A percentile compares a stretch with the other conserved stretches of the same genome.
phyloP scores from a whole-genome alignment of 2,329 filamentous ascomycete species.

The Colletotrichum sp. region DNA sequence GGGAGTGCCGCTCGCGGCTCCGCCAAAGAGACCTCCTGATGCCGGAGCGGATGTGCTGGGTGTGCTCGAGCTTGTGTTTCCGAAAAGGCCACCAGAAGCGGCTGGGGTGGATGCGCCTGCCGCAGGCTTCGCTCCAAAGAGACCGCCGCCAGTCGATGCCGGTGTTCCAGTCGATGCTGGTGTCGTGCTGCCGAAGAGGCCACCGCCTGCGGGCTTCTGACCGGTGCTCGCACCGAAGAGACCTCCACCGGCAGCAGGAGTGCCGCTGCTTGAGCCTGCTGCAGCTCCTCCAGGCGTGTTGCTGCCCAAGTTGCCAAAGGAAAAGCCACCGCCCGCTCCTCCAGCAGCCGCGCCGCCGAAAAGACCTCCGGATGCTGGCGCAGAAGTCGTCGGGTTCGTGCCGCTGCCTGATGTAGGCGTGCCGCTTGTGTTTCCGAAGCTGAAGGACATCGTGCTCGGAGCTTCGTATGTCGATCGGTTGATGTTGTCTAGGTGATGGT shows the following conservation, averaged over 20 bases:
- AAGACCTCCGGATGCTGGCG: slow-evolving; percentile 42
- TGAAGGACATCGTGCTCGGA: slow-evolving; percentile 41
- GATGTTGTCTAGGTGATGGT: background rate
- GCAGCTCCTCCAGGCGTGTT: slow-evolving; percentile 12
- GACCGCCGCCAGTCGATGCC: slow-evolving; percentile 18
- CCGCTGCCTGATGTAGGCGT: slow-evolving; percentile 23
- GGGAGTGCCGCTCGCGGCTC: background rate
- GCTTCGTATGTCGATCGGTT: background rate
- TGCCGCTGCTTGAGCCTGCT: slow-evolving; percentile 28
- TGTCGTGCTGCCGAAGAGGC: slow-evolving; percentile 26
- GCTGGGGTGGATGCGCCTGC: slow-evolving; percentile 8
- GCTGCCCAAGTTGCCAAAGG: slow-evolving; percentile 40
- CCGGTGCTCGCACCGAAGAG: slow-evolving; percentile 35
- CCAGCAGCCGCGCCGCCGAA: slow-evolving; percentile 38
- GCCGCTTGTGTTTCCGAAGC: slow-evolving; percentile 38
- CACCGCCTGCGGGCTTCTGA: slow-evolving; percentile 26
- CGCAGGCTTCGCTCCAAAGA: slow-evolving; percentile 34
- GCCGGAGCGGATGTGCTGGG: slow-evolving; percentile 22
- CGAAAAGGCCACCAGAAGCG: slow-evolving; percentile 13
- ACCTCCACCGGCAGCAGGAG: slow-evolving; percentile 30
- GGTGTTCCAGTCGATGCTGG: slow-evolving; percentile 26
- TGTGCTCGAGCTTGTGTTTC: slow-evolving; percentile 4
- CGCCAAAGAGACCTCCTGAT: slow-evolving; percentile 22
- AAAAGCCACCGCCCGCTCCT: slow-evolving; percentile 39
- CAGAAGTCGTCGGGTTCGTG: slow-evolving; percentile 32